These are phyloP conservation scores for Furcasterigmium sp. DNA, from an alignment of 2,329 filamentous ascomycete species.

Conservation along the genomic window DNA sequence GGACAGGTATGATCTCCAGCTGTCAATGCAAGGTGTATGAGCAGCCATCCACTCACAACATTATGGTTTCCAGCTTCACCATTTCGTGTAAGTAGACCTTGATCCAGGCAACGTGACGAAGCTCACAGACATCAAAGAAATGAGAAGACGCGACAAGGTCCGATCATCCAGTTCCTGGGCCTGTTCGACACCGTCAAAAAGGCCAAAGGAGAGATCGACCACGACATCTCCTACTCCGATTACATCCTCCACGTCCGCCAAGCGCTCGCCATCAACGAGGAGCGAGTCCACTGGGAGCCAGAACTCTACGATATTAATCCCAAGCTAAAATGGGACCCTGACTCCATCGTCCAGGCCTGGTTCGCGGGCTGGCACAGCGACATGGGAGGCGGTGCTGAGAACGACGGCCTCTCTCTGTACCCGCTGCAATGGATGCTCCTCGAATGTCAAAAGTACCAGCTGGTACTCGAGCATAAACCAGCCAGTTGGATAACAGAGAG, in stretches of 20 bases:
- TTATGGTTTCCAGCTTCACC: conserved; percentile 8
- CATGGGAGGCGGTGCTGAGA: conserved; percentile 25
- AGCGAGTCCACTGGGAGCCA: conserved; percentile 18
- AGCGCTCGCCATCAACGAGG: conserved; percentile 32
- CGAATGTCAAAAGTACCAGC: conserved; percentile 23
- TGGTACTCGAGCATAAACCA: conserved; percentile 16
- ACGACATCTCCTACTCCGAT: conserved; percentile 23
- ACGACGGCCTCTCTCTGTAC: conserved; percentile 32
- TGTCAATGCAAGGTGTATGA: too few species aligned
- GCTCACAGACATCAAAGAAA: conserved; percentile 9
- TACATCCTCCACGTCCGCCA: conserved; percentile 29
- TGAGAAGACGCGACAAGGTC: conserved; percentile 11
- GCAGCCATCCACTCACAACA: too few species aligned
- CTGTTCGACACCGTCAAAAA: conserved; percentile 28
- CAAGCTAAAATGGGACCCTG: conserved; percentile 11
- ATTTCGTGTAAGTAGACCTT: conserved; percentile 23
- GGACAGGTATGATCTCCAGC: conserved; percentile 9
- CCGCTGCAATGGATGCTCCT: conserved; percentile 35
- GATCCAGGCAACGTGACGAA: too few species aligned
- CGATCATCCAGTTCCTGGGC: conserved; percentile 30
- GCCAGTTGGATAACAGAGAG: background rate
- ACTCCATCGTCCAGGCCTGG: conserved; percentile 29
- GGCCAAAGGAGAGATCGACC: conserved; percentile 15
- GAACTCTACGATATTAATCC: conserved; percentile 16
- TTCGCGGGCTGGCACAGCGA: conserved; percentile 32